These are phyloP conservation scores for Pseudocercospora fuligena DNA, from an alignment of 2,329 filamentous ascomycete species.

Conservation along the genomic window DNA sequence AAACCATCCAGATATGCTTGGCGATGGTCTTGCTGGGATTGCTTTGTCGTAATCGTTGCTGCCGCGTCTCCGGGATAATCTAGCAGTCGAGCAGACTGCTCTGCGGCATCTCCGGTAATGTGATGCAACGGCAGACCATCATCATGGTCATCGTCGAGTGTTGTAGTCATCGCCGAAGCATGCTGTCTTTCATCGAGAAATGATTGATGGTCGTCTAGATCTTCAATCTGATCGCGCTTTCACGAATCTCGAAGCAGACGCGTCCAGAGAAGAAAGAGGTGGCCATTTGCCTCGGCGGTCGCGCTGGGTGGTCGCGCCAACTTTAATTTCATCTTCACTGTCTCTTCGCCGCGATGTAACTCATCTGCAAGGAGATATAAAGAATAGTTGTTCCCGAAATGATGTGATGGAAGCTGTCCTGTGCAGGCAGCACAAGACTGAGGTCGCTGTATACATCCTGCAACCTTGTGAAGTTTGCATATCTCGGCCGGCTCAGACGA, in stretches of 20 bases:
- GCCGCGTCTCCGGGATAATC: not conserved
- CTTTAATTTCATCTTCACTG: not conserved
- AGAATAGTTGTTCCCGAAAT: no score
- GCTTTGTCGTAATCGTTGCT: not conserved
- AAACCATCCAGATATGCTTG: conserved; percentile 66
- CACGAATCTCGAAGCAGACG: not conserved
- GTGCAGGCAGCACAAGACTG: no score
- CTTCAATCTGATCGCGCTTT: not conserved
- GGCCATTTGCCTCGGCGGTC: conserved; percentile 3
- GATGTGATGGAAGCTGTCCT: no score
- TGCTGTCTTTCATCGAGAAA: not conserved
- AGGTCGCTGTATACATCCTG: no score
- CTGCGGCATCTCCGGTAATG: not conserved
- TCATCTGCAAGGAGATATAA: no score
- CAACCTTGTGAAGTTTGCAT: no score
- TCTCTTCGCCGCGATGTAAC: no score
- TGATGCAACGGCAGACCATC: conserved; percentile 3
- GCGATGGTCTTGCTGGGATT: conserved; percentile 32
- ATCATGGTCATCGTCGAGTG: not conserved
- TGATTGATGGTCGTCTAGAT: not conserved
- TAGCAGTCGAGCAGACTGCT: conserved; percentile 1
- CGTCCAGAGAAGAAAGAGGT: not conserved
- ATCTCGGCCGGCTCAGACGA: no score
- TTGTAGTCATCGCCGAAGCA: not conserved
- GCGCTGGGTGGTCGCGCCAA: not conserved